A percentile compares a stretch with the other conserved stretches of the same genome.
phyloP scores from a whole-genome alignment of 2,329 filamentous ascomycete species.

The Zasmidium citrigriseum region DNA sequence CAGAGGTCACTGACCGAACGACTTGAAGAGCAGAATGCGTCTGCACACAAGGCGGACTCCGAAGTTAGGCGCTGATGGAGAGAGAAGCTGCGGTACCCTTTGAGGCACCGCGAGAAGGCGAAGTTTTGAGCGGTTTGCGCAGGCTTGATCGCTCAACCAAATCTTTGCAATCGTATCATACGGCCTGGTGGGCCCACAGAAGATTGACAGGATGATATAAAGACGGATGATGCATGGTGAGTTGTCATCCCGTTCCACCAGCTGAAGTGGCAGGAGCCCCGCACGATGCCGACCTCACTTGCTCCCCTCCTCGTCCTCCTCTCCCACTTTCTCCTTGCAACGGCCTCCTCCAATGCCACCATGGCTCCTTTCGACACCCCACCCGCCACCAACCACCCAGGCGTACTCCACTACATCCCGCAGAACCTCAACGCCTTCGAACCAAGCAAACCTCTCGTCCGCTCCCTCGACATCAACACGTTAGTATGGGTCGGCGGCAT shows the following conservation, averaged over 20 bases:
- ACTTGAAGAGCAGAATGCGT: too few relatives aligned
- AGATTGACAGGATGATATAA: neutral
- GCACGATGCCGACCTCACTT: neutral
- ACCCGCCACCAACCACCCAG: slow-evolving; percentile 22
- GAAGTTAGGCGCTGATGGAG: too few relatives aligned
- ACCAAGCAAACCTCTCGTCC: slow-evolving; percentile 34
- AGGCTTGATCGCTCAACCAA: too few relatives aligned
- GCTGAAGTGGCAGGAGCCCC: neutral
- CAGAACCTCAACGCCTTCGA: slow-evolving; percentile 49
- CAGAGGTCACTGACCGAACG: too few relatives aligned
- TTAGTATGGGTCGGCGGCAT: slow-evolving; percentile 72
- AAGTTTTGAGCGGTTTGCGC: too few relatives aligned
- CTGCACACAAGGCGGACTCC: too few relatives aligned
- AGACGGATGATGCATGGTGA: neutral
- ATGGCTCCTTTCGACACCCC: neutral
- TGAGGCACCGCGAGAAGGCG: too few relatives aligned
- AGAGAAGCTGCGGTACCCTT: too few relatives aligned
- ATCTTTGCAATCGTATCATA: too few relatives aligned
- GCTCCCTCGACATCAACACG: slow-evolving; percentile 51
- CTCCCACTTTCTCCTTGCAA: too few relatives aligned
- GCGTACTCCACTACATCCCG: slow-evolving; percentile 45
- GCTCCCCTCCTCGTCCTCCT: too few relatives aligned
- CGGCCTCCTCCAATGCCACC: neutral
- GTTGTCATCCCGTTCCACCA: neutral
- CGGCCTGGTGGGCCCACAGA: too few relatives aligned